A percentile compares a stretch with the other conserved stretches of the same genome.
Conservation (phyloP, 202 grass and related monocot genomes). For the Cymbopogon flexuosus region DNA sequence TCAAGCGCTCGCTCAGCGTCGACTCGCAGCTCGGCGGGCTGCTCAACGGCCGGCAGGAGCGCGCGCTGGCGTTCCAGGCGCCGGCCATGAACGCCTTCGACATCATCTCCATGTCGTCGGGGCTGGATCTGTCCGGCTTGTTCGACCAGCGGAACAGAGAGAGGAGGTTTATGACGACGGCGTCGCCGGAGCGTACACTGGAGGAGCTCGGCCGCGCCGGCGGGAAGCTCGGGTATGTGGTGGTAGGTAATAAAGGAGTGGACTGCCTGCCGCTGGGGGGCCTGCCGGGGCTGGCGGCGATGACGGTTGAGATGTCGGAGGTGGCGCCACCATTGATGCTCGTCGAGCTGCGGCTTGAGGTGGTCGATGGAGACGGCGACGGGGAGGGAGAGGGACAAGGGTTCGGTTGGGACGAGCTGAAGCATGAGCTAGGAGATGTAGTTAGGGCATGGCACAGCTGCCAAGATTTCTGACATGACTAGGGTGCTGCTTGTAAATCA, state of each 20-base stretch:
- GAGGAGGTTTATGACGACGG: slow-evolving; percentile 54
- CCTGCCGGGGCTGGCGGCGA: slow-evolving; percentile 22
- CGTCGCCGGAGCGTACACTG: slow-evolving; percentile 47
- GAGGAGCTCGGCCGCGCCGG: slow-evolving; percentile 41
- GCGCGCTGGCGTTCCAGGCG: slow-evolving; percentile 21
- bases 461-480: slow-evolving; percentile 34
- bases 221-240: slow-evolving; percentile 54
- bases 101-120: slow-evolving; percentile 72
- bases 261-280: slow-evolving; percentile 2
- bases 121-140: slow-evolving; percentile 62
- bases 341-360: slow-evolving; percentile 53
- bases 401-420: slow-evolving; percentile 67
- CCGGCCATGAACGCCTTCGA: slow-evolving; percentile 72
- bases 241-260: slow-evolving; percentile 39
- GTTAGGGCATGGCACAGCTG: slow-evolving; percentile 62
- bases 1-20: slow-evolving; percentile 71
- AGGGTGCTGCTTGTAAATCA: slow-evolving; percentile 16
- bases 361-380: slow-evolving; percentile 18
- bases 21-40: slow-evolving; percentile 67
- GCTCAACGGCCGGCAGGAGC: slow-evolving; percentile 17
- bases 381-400: neutral
- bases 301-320: slow-evolving; percentile 60
- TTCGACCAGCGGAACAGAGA: slow-evolving; percentile 44
- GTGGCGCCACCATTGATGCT: slow-evolving; percentile 63
- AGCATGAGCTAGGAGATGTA: slow-evolving; percentile 60